phyloP scores from a whole-genome alignment of 2,329 filamentous ascomycete genomes.

The Calonectria montana region DNA sequence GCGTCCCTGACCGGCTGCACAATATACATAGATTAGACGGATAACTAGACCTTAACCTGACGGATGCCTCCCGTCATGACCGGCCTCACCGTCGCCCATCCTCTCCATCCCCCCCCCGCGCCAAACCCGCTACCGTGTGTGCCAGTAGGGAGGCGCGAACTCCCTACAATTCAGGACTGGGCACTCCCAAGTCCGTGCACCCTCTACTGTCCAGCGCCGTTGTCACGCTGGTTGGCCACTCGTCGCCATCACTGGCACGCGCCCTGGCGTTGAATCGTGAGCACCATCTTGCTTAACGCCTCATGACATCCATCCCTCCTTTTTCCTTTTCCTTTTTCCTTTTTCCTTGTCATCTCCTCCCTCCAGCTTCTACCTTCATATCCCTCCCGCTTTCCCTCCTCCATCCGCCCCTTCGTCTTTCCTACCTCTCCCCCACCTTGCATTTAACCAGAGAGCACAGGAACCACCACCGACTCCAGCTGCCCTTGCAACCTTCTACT shows the following conservation, averaged over 20 bases:
- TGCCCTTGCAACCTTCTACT: neutral
- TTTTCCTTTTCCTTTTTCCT: conserved; percentile 11
- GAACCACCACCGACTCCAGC: conserved; percentile 4
- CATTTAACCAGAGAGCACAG: neutral
- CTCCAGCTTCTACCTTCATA: conserved; percentile 4
- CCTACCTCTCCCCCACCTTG: neutral
- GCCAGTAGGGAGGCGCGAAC: neutral
- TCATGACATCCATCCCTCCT: conserved; percentile 8
- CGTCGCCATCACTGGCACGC: conserved; percentile 7
- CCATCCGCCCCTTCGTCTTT: conserved; percentile 1
- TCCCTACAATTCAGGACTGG: neutral
- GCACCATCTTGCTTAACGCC: conserved; percentile 9
- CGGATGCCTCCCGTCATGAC: neutral
- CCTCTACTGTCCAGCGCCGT: neutral
- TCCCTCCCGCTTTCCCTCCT: neutral
- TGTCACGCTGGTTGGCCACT: neutral
- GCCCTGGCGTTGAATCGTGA: neutral
- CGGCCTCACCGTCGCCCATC: neutral
- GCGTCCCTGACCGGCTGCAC: no score
- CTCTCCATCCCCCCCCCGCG: neutral
- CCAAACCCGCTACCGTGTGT: neutral
- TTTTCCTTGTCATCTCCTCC: conserved; percentile 1
- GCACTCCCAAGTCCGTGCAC: neutral
- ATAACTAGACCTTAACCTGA: no score
- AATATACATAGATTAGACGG: neutral